Evolutionary conservation across 306 rosid species (phyloP).

Genomic region (Casuarina cunninghamiana): DNA sequence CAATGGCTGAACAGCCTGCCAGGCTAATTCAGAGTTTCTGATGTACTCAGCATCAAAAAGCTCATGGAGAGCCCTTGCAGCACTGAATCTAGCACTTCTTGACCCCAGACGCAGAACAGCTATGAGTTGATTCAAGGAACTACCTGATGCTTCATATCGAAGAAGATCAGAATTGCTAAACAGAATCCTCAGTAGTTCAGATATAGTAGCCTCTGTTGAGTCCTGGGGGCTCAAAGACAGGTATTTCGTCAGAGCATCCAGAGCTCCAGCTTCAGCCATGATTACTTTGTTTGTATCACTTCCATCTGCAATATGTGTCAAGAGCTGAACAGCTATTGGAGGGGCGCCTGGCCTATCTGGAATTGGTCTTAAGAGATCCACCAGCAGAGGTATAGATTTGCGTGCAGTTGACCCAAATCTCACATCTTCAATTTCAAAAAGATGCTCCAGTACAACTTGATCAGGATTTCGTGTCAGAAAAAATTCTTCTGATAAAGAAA

Average conservation of each 20-base stretch:
- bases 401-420: conserved; percentile 81
- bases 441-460: conserved; percentile 80
- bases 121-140: conserved; percentile 85
- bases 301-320: conserved; percentile 87
- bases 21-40: conserved; percentile 75
- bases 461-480: conserved; percentile 76
- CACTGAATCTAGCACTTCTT: conserved; percentile 90
- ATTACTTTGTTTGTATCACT: conserved; percentile 76
- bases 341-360: conserved; percentile 97
- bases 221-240: conserved; percentile 98
- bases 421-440: conserved; percentile 84
- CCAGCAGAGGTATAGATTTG: conserved; percentile 88
- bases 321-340: conserved; percentile 80
- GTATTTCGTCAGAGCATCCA: conserved; percentile 92
- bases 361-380: conserved; percentile 93
- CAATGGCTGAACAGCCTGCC: conserved; percentile 86
- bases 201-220: conserved; percentile 77
- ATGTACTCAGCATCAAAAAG: conserved; percentile 70
- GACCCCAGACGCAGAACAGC: conserved; percentile 98
- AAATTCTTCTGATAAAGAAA: conserved; percentile 79
- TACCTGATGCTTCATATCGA: conserved; percentile 74
- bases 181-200: conserved; percentile 80
- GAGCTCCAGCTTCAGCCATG: conserved; percentile 94
- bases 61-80: conserved; percentile 83
- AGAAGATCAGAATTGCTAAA: conserved; percentile 82